phyloP scores from a whole-genome alignment of 1,284 basidiomycete genomes.

The Rhodotorula sp. region DNA sequence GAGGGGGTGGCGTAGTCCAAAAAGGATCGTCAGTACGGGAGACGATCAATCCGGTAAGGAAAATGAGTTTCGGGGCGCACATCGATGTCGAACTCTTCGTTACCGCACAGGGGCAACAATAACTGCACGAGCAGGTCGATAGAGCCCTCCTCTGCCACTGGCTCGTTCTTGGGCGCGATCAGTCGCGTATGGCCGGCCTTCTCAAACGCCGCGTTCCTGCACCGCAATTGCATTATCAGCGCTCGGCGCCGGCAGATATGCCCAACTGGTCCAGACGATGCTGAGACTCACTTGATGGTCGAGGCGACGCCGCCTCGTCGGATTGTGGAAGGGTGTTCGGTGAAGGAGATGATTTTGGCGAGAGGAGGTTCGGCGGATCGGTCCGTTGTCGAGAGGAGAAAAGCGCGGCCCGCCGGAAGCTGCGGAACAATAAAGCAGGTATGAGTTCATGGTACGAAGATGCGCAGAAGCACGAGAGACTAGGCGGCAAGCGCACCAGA shows the following conservation, averaged over 20 bases:
- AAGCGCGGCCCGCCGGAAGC: conserved; percentile 61
- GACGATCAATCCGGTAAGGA: background rate
- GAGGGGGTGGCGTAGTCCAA: too few species aligned
- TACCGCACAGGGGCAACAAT: conserved; percentile 82
- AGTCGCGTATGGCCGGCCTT: conserved; percentile 66
- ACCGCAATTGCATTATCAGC: background rate
- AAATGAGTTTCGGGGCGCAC: conserved; percentile 51
- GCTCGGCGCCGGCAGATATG: too few species aligned
- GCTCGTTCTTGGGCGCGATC: conserved; percentile 58
- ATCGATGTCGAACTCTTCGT: conserved; percentile 85
- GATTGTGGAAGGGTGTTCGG: conserved; percentile 80
- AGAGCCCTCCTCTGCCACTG: conserved; percentile 33
- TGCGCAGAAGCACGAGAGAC: background rate
- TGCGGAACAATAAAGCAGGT: background rate
- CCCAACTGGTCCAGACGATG: too few species aligned
- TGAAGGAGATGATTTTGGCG: conserved; percentile 76
- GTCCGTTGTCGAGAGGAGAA: conserved; percentile 62
- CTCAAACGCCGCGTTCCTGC: conserved; percentile 75
- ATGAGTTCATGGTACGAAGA: background rate
- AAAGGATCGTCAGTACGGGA: background rate
- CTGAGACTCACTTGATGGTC: conserved; percentile 68
- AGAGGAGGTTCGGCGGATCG: conserved; percentile 68
- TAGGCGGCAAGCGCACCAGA: conserved; percentile 56
- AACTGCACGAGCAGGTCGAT: conserved; percentile 79
- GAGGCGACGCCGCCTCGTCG: conserved; percentile 80